phyloP scores from a whole-genome alignment of 2,329 filamentous ascomycete genomes.

The Talaromyces amestolkiae region DNA sequence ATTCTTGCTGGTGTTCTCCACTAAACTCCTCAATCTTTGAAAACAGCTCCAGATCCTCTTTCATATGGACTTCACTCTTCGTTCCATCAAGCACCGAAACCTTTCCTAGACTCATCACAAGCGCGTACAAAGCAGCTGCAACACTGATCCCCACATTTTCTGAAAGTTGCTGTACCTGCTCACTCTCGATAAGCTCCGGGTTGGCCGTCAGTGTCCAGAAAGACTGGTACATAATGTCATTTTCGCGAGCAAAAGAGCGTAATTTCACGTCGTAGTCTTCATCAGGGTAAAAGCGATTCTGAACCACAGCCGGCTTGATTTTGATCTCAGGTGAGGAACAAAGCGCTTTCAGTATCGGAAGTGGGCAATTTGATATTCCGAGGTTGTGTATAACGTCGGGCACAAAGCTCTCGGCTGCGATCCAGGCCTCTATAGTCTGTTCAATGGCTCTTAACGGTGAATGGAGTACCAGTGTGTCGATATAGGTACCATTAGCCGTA shows the following conservation, averaged over 20 bases:
- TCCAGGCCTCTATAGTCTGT: conserved; percentile 64
- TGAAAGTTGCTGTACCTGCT: conserved; percentile 53
- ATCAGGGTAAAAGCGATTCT: conserved; percentile 68
- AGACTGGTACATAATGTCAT: conserved; percentile 56
- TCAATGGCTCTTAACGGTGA: conserved; percentile 52
- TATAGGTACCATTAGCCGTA: conserved; percentile 49
- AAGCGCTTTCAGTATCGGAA: conserved; percentile 56
- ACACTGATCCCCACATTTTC: conserved; percentile 39
- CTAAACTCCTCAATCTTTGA: conserved; percentile 44
- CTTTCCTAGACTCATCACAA: conserved; percentile 54
- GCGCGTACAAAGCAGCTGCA: conserved; percentile 54
- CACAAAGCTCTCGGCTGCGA: conserved; percentile 63
- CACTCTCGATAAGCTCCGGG: conserved; percentile 48
- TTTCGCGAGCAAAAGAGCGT: conserved; percentile 55
- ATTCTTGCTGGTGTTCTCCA: conserved; percentile 47
- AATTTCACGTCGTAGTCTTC: conserved; percentile 61
- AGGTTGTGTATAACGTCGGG: conserved; percentile 63
- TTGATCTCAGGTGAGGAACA: conserved; percentile 40
- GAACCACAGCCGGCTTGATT: conserved; percentile 63
- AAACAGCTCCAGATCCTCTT: conserved; percentile 50
- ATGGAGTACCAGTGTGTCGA: conserved; percentile 61
- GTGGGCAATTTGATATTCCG: conserved; percentile 73
- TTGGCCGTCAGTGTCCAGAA: conserved; percentile 64
- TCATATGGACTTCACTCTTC: conserved; percentile 52
- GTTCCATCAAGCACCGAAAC: conserved; percentile 58